phyloP scores from a whole-genome alignment of 331 rosid genomes.

The Prunus yedoensis region DNA sequence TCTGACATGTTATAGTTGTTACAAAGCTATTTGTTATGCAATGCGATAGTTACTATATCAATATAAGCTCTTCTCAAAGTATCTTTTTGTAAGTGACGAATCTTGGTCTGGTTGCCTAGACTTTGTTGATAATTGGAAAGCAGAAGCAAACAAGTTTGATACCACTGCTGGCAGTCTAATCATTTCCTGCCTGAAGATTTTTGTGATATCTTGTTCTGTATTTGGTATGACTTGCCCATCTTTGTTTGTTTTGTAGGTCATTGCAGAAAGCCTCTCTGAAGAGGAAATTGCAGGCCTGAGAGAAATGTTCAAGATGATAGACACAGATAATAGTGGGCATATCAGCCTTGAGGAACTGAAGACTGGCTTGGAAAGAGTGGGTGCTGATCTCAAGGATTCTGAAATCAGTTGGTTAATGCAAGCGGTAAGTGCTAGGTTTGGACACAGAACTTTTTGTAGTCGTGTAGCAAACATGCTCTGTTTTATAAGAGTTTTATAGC shows the following conservation, averaged over 20 bases:
- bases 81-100: not conserved
- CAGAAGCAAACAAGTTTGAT: not conserved
- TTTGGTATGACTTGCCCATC: constrained; percentile 23
- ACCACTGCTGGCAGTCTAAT: not conserved
- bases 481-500: constrained; percentile 1
- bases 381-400: constrained; percentile 69
- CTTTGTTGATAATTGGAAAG: not conserved
- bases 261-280: constrained; percentile 81
- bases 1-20: not conserved
- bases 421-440: constrained; percentile 56
- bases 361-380: constrained; percentile 77
- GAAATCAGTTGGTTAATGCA: constrained; percentile 76
- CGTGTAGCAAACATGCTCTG: constrained; percentile 6
- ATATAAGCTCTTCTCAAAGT: not conserved
- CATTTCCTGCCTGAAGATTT: not conserved
- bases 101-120: not conserved
- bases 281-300: constrained; percentile 90
- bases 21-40: not conserved
- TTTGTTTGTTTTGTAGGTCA: constrained; percentile 50
- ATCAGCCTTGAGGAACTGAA: constrained; percentile 81
- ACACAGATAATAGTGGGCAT: constrained; percentile 79
- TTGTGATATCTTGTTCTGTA: not conserved
- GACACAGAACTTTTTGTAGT: not conserved
- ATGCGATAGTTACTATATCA: not conserved
- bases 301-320: constrained; percentile 91